These are phyloP conservation scores for Colletotrichum chlorophyti DNA, from an alignment of 2,329 filamentous ascomycete species.

Conservation along the genomic window DNA sequence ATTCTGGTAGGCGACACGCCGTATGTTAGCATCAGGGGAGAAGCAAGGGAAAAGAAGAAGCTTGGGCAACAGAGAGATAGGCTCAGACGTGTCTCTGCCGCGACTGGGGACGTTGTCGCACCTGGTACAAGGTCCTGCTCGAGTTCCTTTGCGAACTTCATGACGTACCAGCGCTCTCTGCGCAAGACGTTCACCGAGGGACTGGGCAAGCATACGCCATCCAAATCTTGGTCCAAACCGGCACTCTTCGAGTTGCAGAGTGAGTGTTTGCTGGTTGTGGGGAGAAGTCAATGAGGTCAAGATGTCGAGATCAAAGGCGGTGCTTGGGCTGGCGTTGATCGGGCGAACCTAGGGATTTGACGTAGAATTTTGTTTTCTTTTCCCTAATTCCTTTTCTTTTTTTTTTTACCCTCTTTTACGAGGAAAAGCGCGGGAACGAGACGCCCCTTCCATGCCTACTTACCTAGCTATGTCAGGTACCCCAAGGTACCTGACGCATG, in stretches of 20 bases:
- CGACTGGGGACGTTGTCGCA: conserved; percentile 44
- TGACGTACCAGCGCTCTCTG: conserved; percentile 42
- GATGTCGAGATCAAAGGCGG: too few relatives aligned
- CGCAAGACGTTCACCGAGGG: not conserved
- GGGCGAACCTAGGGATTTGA: not conserved
- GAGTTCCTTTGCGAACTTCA: conserved; percentile 79
- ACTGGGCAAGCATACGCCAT: conserved; percentile 11
- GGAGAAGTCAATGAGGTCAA: not conserved
- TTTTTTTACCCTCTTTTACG: not conserved
- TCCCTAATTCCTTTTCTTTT: not conserved
- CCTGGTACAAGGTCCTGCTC: conserved; percentile 88
- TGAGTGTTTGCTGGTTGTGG: not conserved
- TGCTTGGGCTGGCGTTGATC: not conserved
- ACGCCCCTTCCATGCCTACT: too few relatives aligned
- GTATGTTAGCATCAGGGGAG: not conserved
- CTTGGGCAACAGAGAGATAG: conserved; percentile 3
- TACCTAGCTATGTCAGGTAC: too few relatives aligned
- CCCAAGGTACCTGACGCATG: too few relatives aligned
- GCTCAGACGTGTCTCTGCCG: not conserved
- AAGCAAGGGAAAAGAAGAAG: not conserved
- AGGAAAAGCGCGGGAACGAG: too few relatives aligned
- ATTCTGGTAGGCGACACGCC: conserved; percentile 61
- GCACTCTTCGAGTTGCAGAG: not conserved
- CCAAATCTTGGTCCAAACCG: not conserved
- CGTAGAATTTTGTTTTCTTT: not conserved